These are phyloP conservation scores for Thelephora terrestris DNA, from an alignment of 1,284 basidiomycete species.

Conservation along the genomic window DNA sequence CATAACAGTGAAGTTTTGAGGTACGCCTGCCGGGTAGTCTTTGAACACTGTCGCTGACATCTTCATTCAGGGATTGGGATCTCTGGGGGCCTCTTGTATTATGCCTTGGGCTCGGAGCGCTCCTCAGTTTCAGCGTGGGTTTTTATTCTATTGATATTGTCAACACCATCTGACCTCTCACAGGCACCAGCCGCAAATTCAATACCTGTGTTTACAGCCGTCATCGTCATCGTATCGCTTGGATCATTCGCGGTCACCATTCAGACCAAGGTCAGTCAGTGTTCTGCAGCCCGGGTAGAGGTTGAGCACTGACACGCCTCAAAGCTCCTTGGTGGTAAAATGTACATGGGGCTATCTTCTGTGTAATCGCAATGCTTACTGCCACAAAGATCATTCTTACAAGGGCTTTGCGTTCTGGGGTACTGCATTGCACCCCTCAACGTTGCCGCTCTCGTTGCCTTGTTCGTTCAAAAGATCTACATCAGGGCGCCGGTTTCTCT, in stretches of 20 bases:
- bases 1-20: conserved; percentile 71
- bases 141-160: not conserved
- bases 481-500: conserved; percentile 78
- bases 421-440: conserved; percentile 89
- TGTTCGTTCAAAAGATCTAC: conserved; percentile 80
- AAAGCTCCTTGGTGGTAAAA: conserved; percentile 85
- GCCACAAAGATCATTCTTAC: conserved; percentile 78
- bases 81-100: conserved; percentile 90
- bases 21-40: conserved; percentile 27
- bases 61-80: conserved; percentile 75
- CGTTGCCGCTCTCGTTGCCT: conserved; percentile 79
- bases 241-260: conserved; percentile 86
- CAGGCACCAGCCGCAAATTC: conserved; percentile 80
- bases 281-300: not conserved
- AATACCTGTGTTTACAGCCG: conserved; percentile 83
- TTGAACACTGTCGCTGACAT: conserved; percentile 7
- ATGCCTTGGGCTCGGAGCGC: conserved; percentile 75
- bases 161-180: conserved; percentile 4
- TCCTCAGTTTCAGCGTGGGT: conserved; percentile 81
- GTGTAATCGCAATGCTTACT: conserved; percentile 3
- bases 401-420: conserved; percentile 84
- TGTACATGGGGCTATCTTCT: conserved; percentile 42
- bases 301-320: not conserved
- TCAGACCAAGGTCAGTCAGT: conserved; percentile 75
- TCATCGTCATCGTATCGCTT: conserved; percentile 83